These are phyloP conservation scores for Eucalyptus polyanthemos DNA, from an alignment of 345 rosid genomes.

Conservation along the genomic window DNA sequence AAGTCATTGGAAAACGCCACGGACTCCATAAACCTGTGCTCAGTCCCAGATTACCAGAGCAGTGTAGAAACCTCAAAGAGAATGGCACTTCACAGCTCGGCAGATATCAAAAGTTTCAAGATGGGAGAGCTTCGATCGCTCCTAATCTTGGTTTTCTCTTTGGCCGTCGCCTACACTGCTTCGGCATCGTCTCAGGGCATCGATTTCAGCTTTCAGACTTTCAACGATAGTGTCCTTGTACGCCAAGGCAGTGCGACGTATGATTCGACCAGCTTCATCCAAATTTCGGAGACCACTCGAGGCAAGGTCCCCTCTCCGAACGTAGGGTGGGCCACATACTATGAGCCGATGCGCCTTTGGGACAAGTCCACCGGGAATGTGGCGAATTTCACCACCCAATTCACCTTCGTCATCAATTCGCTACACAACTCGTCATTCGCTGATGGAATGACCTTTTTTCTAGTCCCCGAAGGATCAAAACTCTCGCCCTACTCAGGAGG, in stretches of 20 bases:
- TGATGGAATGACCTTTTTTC: background rate
- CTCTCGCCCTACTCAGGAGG: too few relatives aligned
- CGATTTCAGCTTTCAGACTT: background rate
- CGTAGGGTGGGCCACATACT: background rate
- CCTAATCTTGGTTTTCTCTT: background rate
- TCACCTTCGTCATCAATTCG: background rate
- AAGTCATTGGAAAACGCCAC: too few relatives aligned
- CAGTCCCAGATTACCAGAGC: too few relatives aligned
- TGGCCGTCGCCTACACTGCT: background rate
- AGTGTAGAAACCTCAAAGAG: too few relatives aligned
- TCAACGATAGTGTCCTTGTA: too few relatives aligned
- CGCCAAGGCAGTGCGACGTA: accelerated
- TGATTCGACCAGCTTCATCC: background rate
- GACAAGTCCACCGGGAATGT: background rate
- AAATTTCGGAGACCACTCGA: background rate
- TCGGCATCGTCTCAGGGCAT: background rate
- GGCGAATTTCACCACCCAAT: background rate
- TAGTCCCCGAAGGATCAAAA: accelerated
- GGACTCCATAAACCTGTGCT: too few relatives aligned
- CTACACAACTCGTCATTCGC: accelerated
- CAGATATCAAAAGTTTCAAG: background rate
- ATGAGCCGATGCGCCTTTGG: background rate
- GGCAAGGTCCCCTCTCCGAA: accelerated
- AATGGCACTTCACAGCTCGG: background rate
- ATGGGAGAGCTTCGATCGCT: background rate